A percentile compares a stretch with the other conserved stretches of the same genome.
Conservation (phyloP, 1,284 basidiomycete species). For the Cutaneotrichosporon mucoides region DNA sequence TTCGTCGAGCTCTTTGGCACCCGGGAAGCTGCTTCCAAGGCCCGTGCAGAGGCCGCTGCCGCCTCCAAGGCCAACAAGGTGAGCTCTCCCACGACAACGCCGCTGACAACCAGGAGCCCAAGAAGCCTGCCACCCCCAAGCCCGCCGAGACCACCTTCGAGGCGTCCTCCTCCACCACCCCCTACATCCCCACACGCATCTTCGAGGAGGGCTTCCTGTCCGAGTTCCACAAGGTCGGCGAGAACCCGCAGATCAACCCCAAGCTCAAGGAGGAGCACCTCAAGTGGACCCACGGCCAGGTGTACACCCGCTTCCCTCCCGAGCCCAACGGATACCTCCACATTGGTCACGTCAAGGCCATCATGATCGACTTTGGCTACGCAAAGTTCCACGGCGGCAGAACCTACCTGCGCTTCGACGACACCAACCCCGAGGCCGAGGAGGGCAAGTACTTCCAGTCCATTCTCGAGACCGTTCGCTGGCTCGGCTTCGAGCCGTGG, state of each 20-base stretch:
- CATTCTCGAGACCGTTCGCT: slow-evolving; percentile 90
- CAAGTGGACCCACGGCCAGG: slow-evolving; percentile 70
- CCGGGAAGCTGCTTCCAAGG: slow-evolving; percentile 63
- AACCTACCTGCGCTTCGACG: slow-evolving; percentile 90
- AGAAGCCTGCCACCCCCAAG: slow-evolving; percentile 48
- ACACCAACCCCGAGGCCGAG: slow-evolving; percentile 98
- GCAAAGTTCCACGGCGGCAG: slow-evolving; percentile 86
- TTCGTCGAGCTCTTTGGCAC: slow-evolving; percentile 75
- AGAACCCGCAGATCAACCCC: slow-evolving; percentile 81
- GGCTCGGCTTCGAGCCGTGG: slow-evolving; percentile 98
- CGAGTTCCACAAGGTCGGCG: slow-evolving; percentile 87
- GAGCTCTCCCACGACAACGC: neutral
- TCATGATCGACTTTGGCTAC: slow-evolving; percentile 97
- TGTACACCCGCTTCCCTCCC: slow-evolving; percentile 96
- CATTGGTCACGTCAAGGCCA: slow-evolving; percentile 97
- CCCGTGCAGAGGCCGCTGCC: slow-evolving; percentile 59
- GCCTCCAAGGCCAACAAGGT: slow-evolving; percentile 63
- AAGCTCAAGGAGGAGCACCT: slow-evolving; percentile 79
- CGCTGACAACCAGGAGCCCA: slow-evolving; percentile 48
- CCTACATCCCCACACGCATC: slow-evolving; percentile 54
- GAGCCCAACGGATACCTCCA: slow-evolving; percentile 97
- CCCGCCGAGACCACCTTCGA: slow-evolving; percentile 26
- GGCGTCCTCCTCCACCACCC: slow-evolving; percentile 30
- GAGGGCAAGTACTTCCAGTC: slow-evolving; percentile 95
- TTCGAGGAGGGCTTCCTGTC: slow-evolving; percentile 96